Evolutionary conservation across 805 yeast genomes (phyloP).

Genomic region (Candida arabinofermentans): DNA sequence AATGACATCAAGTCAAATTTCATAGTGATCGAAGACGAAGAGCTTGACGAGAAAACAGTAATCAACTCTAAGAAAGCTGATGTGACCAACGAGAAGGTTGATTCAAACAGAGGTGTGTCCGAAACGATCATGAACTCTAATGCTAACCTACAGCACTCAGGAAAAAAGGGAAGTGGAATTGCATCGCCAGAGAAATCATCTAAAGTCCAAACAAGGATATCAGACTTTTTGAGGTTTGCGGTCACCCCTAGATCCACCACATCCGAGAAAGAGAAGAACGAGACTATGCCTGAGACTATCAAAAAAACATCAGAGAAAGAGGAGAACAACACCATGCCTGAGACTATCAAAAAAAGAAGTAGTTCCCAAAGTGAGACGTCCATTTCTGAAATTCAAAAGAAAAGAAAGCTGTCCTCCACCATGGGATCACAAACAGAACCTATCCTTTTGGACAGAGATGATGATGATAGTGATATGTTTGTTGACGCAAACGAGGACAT

Average conservation of each 20-base stretch:
- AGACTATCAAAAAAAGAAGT: not conserved
- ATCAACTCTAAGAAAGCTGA: no score
- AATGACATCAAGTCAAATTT: not conserved
- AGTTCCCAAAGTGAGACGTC: not conserved
- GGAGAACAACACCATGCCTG: not conserved
- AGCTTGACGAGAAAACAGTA: not conserved
- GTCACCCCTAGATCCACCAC: not conserved
- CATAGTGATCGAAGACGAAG: not conserved
- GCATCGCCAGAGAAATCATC: not conserved
- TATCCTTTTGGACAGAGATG: not conserved
- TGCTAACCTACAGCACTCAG: not conserved
- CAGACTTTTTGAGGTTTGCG: not conserved
- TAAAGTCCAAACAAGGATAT: not conserved
- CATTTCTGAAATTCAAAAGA: not conserved
- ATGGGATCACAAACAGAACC: not conserved
- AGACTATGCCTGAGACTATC: not conserved
- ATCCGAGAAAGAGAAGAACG: not conserved
- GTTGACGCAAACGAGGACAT: constrained; percentile 12
- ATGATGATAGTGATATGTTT: constrained; percentile 6
- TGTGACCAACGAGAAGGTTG: no score
- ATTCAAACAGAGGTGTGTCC: no score
- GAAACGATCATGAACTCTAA: no score
- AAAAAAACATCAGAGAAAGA: not conserved
- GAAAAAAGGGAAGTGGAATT: not conserved
- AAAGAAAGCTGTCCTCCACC: not conserved